Conservation (phyloP, 2,329 filamentous ascomycete species). For the Davidsoniella eucalypti region DNA sequence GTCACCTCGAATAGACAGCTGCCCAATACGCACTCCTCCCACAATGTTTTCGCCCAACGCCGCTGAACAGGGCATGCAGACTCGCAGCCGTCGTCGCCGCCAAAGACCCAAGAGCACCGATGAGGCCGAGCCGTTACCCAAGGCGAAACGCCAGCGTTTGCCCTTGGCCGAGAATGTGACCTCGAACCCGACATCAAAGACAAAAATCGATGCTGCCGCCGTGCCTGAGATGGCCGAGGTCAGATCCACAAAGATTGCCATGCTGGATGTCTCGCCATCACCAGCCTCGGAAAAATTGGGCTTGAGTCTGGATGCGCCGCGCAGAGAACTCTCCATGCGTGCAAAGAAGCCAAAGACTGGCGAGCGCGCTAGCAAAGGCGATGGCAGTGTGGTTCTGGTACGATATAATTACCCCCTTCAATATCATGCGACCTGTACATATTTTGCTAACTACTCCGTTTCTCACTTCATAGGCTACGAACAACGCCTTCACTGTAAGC, state of each 20-base stretch:
- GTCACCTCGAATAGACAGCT: neutral
- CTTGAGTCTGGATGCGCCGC: constrained; percentile 26
- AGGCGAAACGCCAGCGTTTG: constrained; percentile 45
- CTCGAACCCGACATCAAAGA: constrained; percentile 20
- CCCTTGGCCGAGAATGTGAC: constrained; percentile 41
- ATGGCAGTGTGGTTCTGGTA: constrained; percentile 51
- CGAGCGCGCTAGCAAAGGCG: constrained; percentile 48
- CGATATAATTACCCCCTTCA: constrained; percentile 16
- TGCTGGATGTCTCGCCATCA: constrained; percentile 20
- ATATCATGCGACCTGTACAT: neutral
- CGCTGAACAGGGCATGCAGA: constrained; percentile 24
- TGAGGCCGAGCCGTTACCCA: constrained; percentile 37
- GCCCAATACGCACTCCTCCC: neutral
- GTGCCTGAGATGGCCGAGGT: constrained; percentile 38
- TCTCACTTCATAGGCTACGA: constrained; percentile 48
- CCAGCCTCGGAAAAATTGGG: constrained; percentile 22
- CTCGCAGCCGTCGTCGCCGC: constrained; percentile 40
- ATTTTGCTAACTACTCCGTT: neutral
- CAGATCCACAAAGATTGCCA: constrained; percentile 34
- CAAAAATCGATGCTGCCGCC: constrained; percentile 22
- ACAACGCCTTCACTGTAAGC: constrained; percentile 68
- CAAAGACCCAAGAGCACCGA: constrained; percentile 43
- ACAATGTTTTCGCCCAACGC: constrained; percentile 43
- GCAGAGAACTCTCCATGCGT: constrained; percentile 39
- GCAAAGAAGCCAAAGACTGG: constrained; percentile 46